Evolutionary conservation across 352 stramenopile genomes (phyloP), one percentile per base, ranked within the genome.

Genomic region (Globisporangium yorkense): DNA sequence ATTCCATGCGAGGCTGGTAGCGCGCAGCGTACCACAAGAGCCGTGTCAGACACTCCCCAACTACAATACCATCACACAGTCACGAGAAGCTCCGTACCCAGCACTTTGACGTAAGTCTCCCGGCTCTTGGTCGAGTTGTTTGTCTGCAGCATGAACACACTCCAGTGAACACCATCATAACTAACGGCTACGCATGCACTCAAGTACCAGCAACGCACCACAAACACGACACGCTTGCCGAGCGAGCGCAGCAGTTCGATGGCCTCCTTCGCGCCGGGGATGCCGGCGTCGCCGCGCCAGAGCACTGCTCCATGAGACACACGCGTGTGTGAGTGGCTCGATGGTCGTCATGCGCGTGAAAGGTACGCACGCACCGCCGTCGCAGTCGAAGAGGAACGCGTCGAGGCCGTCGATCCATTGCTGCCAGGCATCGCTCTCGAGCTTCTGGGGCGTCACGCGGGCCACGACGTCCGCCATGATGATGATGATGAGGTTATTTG

Each of bases 61-160:
- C 35, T 15, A 13, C 12, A 15, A 13, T 41, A 15, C 35, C 35
- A 41, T 15, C 35, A 16, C 35, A 15, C 35, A 41, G 35, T 2
- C 35, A 5, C 12, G 9, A 51, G 2, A 16, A 49, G 15, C 29
- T 20, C 63, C 65, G 6, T 55, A 92, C 83, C 80, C n/a, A 94
- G 75, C 61, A 92, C 92, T 68, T 89, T 86, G 51, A 94, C 80
- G 68, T 91, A 92, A 15, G 77, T 77, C 35, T 87, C 80, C 59
- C 84, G 71, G 57, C 71, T 88, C 66, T 87, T 94, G 59, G 81
- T 92, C 45, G 84, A 88, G 70, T 94, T 94, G 69, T 94, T 92
- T 41, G 84, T 94, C 84, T 94, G 39, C 0, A 24, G 50, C 24
- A 46, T 10, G 5, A 39, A 27, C 18, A n/a, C 43, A 49, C 24